Evolutionary conservation across 169 alveolate species (phyloP).

Genomic region (Plasmodium falciparum): DNA sequence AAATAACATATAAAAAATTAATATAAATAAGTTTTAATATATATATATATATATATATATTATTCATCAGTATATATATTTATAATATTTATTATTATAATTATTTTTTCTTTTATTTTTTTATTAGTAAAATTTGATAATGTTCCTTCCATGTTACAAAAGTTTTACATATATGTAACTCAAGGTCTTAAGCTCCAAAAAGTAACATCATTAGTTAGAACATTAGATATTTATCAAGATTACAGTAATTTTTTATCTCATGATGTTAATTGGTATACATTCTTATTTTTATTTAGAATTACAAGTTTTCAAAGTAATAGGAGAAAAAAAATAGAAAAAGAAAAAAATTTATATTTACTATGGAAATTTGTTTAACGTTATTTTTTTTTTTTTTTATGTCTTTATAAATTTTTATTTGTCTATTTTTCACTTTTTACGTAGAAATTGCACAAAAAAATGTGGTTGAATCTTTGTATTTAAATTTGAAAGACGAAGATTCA

Average conservation of each 20-base stretch:
- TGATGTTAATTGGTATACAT: conserved; percentile 61
- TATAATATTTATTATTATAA: background rate
- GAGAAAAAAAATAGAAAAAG: background rate
- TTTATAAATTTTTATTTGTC: background rate
- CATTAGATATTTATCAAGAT: conserved; percentile 28
- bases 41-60: background rate
- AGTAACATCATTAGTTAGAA: conserved; percentile 23
- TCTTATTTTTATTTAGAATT: conserved; percentile 28
- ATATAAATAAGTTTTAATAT: background rate
- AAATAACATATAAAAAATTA: background rate
- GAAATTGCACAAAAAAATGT: conserved; percentile 23
- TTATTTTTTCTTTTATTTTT: background rate
- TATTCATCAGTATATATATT: background rate
- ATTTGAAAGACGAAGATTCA: conserved; percentile 29
- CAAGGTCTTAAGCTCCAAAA: background rate
- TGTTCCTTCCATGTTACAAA: conserved; percentile 31
- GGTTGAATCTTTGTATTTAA: conserved; percentile 44
- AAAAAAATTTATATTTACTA: background rate
- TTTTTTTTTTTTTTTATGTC: background rate
- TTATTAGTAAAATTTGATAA: conserved; percentile 9
- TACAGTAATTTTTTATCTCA: conserved; percentile 39
- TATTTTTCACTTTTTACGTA: background rate
- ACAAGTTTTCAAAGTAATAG: conserved; percentile 30
- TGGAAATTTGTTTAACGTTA: background rate
- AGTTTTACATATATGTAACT: conserved; percentile 31